Evolutionary conservation across 208 protist species (phyloP), one percentile per base, ranked within the genome.

Genomic region (Crithidia acanthocephali): DNA sequence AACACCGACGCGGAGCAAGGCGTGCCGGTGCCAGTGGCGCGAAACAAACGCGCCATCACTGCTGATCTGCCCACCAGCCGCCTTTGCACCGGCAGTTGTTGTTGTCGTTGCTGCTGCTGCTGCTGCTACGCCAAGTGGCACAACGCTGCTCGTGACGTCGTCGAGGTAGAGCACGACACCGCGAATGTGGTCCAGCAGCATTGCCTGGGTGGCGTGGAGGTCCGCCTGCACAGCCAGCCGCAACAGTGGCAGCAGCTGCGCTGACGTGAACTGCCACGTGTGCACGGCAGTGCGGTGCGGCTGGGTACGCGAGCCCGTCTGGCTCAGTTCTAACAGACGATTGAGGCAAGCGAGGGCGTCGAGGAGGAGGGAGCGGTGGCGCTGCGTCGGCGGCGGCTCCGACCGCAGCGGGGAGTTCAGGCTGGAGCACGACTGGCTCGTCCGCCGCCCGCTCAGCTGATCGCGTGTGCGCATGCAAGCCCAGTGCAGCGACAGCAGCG

Each of bases 151-250:
- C 8, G 47, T 22, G 10, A 50, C 51, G 23, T 62, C 68, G 51
- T 85, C 76, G 32, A 89, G 40, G 62, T 84, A 81, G 27, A 76
- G 50, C 23, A 80, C 67, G 1, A 72, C 50, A 15, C 70, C 48
- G 22, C 76, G 53, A 15, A 89, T 25, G 69, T 86, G 78, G 15
- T 70, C 72, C 23, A 89, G 74, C 35, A 89, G 68, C 30, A 78
- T 62, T 35, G 72, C 59, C 51, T 89, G 84, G 51, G 67, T 69
- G n/a, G 63, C 58, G 27, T 70, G 33, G n/a, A 74, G 47, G 37
- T 61, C 30, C 28, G 70, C 57, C 50, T 65, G 45, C 25, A 83
- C 74, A 2, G 72, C 74, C 23, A 76, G 60, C 37, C 57, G 80
- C 53, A 86, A 69, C 20, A 89, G 51, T 16, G 67, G 59, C 28